Evolutionary conservation across 768 basidiomycete genomes (phyloP), one percentile per base, ranked within the genome.

Genomic region (Lactarius indigo): DNA sequence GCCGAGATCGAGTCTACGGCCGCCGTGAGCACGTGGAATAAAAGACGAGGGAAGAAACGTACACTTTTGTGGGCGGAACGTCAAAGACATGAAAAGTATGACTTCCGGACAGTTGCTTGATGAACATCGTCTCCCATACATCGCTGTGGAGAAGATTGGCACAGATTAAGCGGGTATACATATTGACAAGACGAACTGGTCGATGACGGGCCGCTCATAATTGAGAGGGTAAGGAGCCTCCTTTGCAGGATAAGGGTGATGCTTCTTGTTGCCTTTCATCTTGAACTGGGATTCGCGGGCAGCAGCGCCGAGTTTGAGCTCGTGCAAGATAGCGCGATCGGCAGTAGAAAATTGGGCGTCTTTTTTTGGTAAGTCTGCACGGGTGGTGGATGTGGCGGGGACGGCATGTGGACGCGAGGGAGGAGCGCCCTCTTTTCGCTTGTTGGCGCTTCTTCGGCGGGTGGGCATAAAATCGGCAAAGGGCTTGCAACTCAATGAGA

Each of bases 191-290:
- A 84, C 89, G 79, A 73, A 90, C 89, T 87, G 72, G 76, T 91
- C 90, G 30, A 90, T 73, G 44, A 85, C 83, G 37, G 83, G 80
- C 20, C 82, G 76, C 64, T 86, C 87, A 72, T 88, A 90, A 71
- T 81, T 84, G 68, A 87, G 79, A 9, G 90, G 89, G 73, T 90
- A 91, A 15, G 90, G 89, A 5, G 86, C 88, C 57, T 83, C 82
- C 18, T 79, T 73, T 42, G 74, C 73, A 6, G 74, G 68, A 70
- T 79, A 85, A 17, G 83, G 79, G 74, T 91, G 89, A 65, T 90
- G 83, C 68, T 81, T 83, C 73, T 83, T 83, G 44, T 75, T 76
- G 64, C 71, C 72, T 71, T 85, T 87, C 61, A 83, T 68, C 41
- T 79, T 75, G 70, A 88, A 90, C 68, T 87, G 85, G 20, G 81